phyloP scores from a whole-genome alignment of 805 yeast species.

The Wickerhamomyces silvicola region DNA sequence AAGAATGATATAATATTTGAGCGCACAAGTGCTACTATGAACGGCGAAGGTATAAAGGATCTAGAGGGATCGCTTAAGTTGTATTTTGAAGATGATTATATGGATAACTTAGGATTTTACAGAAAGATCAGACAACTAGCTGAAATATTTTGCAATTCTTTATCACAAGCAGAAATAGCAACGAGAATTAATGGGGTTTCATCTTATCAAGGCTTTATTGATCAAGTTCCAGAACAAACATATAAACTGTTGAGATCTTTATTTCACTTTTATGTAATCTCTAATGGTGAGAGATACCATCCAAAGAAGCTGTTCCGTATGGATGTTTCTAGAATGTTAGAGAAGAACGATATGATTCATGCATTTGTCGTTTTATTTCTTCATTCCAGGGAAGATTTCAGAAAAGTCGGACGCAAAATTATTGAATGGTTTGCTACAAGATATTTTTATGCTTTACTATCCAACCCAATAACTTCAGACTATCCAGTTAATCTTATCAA shows the following conservation, averaged over 20 bases:
- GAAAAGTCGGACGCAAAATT: no score
- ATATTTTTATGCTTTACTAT: no score
- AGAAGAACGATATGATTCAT: no score
- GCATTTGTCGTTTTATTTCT: no score
- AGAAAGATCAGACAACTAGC: conserved; percentile 2
- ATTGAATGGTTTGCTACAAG: no score
- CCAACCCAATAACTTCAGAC: no score
- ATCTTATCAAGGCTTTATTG: conserved; percentile 26
- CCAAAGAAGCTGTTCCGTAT: background rate
- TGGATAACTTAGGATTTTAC: conserved; percentile 1
- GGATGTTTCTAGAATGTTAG: background rate
- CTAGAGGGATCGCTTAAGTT: conserved; percentile 3
- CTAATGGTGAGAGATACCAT: conserved; percentile 3
- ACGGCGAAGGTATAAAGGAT: conserved; percentile 2
- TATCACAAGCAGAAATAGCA: conserved; percentile 53
- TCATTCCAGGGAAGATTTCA: no score
- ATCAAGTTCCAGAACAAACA: conserved; percentile 32
- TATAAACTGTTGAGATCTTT: conserved; percentile 30
- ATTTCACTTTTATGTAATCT: conserved; percentile 11
- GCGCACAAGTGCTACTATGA: no score
- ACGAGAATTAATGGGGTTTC: conserved; percentile 40
- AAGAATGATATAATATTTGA: no score
- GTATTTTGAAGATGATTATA: background rate
- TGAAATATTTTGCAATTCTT: conserved; percentile 36
- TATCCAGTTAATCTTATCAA: no score